Evolutionary conservation across 139 green algal genomes (phyloP).

Genomic region (Eudorina sp.): DNA sequence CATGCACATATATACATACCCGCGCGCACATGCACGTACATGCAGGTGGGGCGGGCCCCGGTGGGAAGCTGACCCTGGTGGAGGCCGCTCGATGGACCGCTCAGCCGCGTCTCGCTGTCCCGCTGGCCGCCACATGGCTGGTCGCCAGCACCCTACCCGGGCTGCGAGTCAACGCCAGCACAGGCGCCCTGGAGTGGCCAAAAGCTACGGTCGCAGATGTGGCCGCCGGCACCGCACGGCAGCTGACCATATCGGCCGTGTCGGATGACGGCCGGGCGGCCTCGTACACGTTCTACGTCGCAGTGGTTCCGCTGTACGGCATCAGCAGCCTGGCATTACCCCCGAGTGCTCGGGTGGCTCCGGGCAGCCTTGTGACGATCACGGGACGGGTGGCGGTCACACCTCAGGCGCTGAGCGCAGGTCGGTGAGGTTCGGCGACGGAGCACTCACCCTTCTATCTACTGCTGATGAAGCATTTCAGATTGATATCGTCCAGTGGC

Average conservation of each 20-base stretch:
- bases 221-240: background rate
- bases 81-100: background rate
- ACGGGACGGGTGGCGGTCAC: background rate
- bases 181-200: background rate
- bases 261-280: background rate
- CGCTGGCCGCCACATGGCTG: background rate
- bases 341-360: background rate
- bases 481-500: no score
- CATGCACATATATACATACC: no score
- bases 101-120: background rate
- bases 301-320: slow-evolving; percentile 20
- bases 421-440: background rate
- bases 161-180: background rate
- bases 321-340: background rate
- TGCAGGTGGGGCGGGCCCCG: background rate
- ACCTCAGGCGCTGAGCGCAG: background rate
- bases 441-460: no score
- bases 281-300: background rate
- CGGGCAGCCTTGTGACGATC: background rate
- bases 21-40: no score
- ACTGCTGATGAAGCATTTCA: no score
- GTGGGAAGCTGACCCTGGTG: background rate
- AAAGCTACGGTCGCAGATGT: background rate
- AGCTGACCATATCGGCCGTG: background rate
- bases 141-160: background rate